Evolutionary conservation across 169 alveolate genomes (phyloP).

Genomic region (Babesia ovata): DNA sequence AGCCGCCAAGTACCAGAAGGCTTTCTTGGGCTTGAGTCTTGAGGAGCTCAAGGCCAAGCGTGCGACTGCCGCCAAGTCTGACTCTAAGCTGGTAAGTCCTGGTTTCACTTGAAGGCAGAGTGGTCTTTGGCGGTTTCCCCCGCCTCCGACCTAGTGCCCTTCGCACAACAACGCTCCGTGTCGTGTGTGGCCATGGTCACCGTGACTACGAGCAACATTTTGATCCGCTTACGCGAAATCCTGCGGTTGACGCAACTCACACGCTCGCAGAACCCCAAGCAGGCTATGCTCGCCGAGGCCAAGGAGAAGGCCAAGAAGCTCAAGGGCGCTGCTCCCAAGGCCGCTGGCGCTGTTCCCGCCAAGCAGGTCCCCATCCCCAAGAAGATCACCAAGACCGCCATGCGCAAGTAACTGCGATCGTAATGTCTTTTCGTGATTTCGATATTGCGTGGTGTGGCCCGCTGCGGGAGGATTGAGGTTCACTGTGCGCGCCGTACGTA

Average conservation of each 20-base stretch:
- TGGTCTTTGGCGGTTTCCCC: conserved; percentile 1
- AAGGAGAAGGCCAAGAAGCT: conserved; percentile 67
- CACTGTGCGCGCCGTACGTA: too few relatives aligned
- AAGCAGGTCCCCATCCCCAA: conserved; percentile 48
- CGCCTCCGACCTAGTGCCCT: conserved; percentile 45
- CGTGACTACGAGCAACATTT: conserved; percentile 24
- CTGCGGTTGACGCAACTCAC: not conserved
- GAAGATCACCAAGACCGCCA: conserved; percentile 45
- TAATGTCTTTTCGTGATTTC: not conserved
- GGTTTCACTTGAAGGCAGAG: conserved; percentile 22
- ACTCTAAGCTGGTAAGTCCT: conserved; percentile 45
- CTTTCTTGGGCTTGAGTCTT: conserved; percentile 95
- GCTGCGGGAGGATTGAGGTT: too few relatives aligned
- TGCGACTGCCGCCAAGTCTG: conserved; percentile 55
- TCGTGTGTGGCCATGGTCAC: conserved; percentile 1
- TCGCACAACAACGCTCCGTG: conserved; percentile 32
- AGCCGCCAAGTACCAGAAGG: conserved; percentile 90
- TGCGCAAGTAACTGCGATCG: conserved; percentile 41
- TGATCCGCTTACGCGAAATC: not conserved
- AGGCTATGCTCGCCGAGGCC: conserved; percentile 58
- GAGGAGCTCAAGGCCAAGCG: conserved; percentile 89
- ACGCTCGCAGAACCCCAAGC: conserved; percentile 43
- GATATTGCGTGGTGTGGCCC: not conserved
- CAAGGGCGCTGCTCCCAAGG: conserved; percentile 35
- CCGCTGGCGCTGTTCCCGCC: conserved; percentile 29